Conservation (phyloP, 345 rosid genomes). For the Syzygium aromaticum region DNA sequence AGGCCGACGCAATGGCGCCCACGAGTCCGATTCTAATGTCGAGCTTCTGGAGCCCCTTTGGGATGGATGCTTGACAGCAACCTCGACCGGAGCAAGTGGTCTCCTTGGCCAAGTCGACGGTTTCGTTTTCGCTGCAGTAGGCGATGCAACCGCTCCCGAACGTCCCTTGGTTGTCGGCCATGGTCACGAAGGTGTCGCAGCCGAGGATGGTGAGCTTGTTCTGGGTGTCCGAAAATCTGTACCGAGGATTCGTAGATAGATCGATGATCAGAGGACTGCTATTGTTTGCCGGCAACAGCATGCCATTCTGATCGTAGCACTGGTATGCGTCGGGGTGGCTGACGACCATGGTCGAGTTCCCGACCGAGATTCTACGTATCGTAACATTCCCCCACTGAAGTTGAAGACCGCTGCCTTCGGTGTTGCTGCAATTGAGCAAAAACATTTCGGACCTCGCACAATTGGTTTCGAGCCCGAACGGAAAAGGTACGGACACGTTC, state of each 20-base stretch:
- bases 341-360: background rate
- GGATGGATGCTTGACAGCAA: background rate
- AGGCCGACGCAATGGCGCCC: rapidly evolving
- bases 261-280: rapidly evolving
- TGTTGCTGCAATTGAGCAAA: background rate
- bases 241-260: background rate
- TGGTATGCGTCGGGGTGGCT: background rate
- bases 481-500: rapidly evolving
- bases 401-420: background rate
- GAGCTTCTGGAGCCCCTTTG: rapidly evolving
- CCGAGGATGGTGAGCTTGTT: background rate
- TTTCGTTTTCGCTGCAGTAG: rapidly evolving
- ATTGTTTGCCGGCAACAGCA: rapidly evolving
- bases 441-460: rapidly evolving
- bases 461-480: background rate
- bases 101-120: background rate
- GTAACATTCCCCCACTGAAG: background rate
- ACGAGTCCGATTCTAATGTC: rapidly evolving
- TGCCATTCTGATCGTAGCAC: rapidly evolving
- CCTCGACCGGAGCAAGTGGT: background rate
- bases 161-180: rapidly evolving
- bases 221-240: rapidly evolving
- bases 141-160: rapidly evolving
- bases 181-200: rapidly evolving
- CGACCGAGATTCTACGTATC: background rate